A percentile compares a stretch with the other conserved stretches of the same genome.
Conservation (phyloP, 108 stramenopile species). For the Cyclotella baltica region DNA sequence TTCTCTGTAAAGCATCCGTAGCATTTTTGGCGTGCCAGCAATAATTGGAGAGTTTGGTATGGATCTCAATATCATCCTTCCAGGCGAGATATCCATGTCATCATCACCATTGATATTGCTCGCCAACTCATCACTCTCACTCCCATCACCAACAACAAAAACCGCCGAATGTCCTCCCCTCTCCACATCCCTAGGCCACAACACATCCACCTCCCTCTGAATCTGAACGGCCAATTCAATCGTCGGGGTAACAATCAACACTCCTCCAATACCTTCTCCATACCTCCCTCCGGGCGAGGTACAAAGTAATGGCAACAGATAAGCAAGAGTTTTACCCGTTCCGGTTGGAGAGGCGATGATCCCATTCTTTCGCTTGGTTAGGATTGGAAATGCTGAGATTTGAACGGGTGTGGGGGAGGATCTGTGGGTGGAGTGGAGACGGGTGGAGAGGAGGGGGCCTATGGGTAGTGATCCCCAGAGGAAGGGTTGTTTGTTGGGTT, state of each 20-base stretch:
- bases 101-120: constrained; percentile 10
- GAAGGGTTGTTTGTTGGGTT: constrained; percentile 18
- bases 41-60: constrained; percentile 45
- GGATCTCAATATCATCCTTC: constrained; percentile 18
- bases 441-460: constrained; percentile 63
- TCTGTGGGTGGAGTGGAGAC: constrained; percentile 32
- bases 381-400: constrained; percentile 48
- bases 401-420: constrained; percentile 72
- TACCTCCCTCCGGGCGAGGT: constrained; percentile 48
- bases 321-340: constrained; percentile 79
- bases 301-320: constrained; percentile 67
- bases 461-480: constrained; percentile 73
- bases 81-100: constrained; percentile 14
- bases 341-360: constrained; percentile 80
- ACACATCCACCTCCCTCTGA: constrained; percentile 61
- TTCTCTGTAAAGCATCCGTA: constrained; percentile 61
- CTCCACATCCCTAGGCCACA: constrained; percentile 47
- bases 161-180: constrained; percentile 18
- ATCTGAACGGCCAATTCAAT: constrained; percentile 73
- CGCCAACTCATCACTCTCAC: background rate
- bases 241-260: constrained; percentile 78
- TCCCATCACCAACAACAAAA: constrained; percentile 45
- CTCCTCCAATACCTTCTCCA: constrained; percentile 37
- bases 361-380: constrained; percentile 61
- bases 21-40: constrained; percentile 70